A percentile compares a stretch with the other conserved stretches of the same genome.
Conservation (phyloP, 176 grass and related monocot species). For the bread wheat (Triticum aestivum) region DNA sequence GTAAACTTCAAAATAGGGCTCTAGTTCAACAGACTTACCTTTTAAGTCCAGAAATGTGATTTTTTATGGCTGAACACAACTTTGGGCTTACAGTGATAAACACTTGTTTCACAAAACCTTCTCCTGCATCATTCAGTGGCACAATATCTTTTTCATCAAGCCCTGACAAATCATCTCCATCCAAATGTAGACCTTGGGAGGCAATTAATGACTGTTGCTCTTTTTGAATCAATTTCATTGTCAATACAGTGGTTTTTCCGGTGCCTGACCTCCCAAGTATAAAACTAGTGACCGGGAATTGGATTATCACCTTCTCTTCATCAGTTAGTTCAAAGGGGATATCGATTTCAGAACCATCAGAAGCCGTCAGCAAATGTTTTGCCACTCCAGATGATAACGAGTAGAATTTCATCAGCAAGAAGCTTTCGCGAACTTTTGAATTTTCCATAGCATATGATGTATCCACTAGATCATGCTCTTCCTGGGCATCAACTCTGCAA, state of each 20-base stretch:
- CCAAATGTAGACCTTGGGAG: slow-evolving; percentile 38
- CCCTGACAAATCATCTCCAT: slow-evolving; percentile 5
- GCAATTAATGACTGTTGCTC: slow-evolving; percentile 69
- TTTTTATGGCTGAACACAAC: slow-evolving; percentile 77
- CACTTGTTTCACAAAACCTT: slow-evolving; percentile 60
- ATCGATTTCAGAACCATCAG: slow-evolving; percentile 73
- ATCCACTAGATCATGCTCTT: slow-evolving; percentile 29
- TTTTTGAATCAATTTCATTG: slow-evolving; percentile 72
- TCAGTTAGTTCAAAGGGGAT: slow-evolving; percentile 86
- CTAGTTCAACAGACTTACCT: slow-evolving; percentile 35
- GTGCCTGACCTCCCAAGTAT: slow-evolving; percentile 94
- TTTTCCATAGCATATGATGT: slow-evolving; percentile 48
- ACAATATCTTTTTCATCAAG: neutral
- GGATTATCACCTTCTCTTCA: slow-evolving; percentile 71
- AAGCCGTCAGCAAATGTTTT: slow-evolving; percentile 74
- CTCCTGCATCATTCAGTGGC: neutral
- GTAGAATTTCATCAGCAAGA: slow-evolving; percentile 91
- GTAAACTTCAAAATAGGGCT: neutral
- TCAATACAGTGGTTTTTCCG: slow-evolving; percentile 88
- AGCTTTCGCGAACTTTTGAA: slow-evolving; percentile 85
- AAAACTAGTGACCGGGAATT: slow-evolving; percentile 67
- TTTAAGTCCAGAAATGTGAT: slow-evolving; percentile 55
- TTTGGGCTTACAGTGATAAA: slow-evolving; percentile 92
- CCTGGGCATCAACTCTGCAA: slow-evolving; percentile 21
- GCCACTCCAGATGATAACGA: slow-evolving; percentile 68